phyloP scores from a whole-genome alignment of 371 early-diverging fungal genomes.

The Fennellomyces sp. region DNA sequence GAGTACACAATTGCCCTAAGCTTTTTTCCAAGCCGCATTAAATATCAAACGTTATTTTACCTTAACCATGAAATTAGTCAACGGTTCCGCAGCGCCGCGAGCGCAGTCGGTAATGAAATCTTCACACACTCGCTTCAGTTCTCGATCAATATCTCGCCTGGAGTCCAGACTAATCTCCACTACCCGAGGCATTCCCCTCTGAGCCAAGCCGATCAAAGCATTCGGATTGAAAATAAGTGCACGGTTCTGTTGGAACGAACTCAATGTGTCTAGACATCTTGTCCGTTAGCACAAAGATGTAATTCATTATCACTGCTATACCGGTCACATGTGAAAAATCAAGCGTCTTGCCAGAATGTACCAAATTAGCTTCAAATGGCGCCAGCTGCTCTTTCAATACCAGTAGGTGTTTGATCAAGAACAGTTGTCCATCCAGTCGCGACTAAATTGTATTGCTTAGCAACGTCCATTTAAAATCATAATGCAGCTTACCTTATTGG shows the following conservation, averaged over 20 bases:
- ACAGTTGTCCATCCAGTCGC: constrained; percentile 74
- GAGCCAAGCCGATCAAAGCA: constrained; percentile 55
- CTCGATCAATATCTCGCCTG: constrained; percentile 66
- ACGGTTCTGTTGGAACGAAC: constrained; percentile 47
- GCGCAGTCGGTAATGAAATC: constrained; percentile 73
- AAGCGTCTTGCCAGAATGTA: constrained; percentile 70
- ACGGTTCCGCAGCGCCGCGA: constrained; percentile 64
- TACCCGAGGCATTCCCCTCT: constrained; percentile 62
- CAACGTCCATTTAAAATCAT: not conserved
- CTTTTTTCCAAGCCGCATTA: constrained; percentile 15
- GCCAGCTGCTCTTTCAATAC: constrained; percentile 82
- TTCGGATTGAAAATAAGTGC: constrained; percentile 46
- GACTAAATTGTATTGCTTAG: constrained; percentile 28
- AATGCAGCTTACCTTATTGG: constrained; percentile 27
- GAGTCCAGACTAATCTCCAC: constrained; percentile 63
- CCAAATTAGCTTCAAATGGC: constrained; percentile 74
- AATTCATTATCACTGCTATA: constrained; percentile 4
- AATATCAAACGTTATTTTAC: constrained; percentile 36
- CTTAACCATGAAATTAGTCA: constrained; percentile 71
- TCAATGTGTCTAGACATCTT: constrained; percentile 35
- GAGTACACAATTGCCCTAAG: constrained; percentile 20
- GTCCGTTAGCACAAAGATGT: no score
- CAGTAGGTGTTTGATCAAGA: constrained; percentile 81
- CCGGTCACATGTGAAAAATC: constrained; percentile 69
- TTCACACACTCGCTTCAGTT: constrained; percentile 76